phyloP scores from a whole-genome alignment of 495 filamentous ascomycete genomes.

The Xylaria intraflava region DNA sequence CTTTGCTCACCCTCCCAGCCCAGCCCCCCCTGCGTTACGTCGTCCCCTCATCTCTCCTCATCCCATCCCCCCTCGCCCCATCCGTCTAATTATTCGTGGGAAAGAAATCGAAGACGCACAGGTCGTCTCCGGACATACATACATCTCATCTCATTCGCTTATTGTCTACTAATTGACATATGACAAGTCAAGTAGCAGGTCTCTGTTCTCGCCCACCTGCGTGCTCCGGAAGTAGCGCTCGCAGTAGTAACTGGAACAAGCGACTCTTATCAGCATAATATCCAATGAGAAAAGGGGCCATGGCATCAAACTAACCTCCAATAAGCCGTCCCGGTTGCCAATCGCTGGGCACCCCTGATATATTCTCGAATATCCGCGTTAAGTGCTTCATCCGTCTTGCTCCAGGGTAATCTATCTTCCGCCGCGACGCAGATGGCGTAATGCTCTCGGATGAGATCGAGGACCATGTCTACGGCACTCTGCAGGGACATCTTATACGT shows the following conservation, averaged over 20 bases:
- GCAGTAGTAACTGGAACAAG: slow-evolving; percentile 15
- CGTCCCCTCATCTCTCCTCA: no score
- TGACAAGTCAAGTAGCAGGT: slow-evolving; percentile 21
- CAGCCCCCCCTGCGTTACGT: no score
- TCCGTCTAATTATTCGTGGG: neutral
- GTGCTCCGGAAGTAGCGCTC: slow-evolving; percentile 20
- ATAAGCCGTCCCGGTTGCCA: slow-evolving; percentile 23
- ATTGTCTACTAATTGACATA: neutral
- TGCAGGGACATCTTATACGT: slow-evolving; percentile 16
- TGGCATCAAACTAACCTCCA: slow-evolving; percentile 19
- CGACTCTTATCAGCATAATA: neutral
- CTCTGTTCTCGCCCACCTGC: slow-evolving; percentile 20
- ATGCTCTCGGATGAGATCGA: slow-evolving; percentile 24
- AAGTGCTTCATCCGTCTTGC: slow-evolving; percentile 18
- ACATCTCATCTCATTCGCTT: neutral
- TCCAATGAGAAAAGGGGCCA: neutral
- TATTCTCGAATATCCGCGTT: slow-evolving; percentile 24
- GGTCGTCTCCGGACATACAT: neutral
- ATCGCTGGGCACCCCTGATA: slow-evolving; percentile 18
- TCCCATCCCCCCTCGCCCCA: neutral
- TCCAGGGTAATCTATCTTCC: slow-evolving; percentile 22
- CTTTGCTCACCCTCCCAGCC: no score
- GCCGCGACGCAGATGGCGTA: slow-evolving; percentile 21
- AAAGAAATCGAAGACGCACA: neutral
- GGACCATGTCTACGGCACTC: slow-evolving; percentile 14